These are phyloP conservation scores for Saccharomyces hybrid DNA, from an alignment of 1,139 yeast genomes.

Conservation along the genomic window DNA sequence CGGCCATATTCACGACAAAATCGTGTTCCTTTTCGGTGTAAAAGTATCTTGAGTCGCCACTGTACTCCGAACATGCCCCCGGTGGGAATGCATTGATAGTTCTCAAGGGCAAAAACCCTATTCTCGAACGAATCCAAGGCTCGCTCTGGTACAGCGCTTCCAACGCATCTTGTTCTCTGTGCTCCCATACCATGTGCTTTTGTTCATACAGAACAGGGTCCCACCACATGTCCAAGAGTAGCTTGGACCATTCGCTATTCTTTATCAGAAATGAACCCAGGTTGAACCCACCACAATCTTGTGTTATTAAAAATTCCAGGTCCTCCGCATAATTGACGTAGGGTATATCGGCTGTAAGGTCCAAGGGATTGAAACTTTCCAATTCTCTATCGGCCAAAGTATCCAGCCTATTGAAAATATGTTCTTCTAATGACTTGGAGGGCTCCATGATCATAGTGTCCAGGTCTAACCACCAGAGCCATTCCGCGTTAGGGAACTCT, in stretches of 20 bases:
- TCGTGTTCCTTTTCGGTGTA: conserved; percentile 61
- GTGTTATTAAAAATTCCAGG: conserved; percentile 75
- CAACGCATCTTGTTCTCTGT: conserved; percentile 92
- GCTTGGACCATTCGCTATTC: conserved; percentile 79
- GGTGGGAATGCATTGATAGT: conserved; percentile 89
- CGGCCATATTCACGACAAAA: conserved; percentile 93
- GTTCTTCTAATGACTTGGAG: conserved; percentile 67
- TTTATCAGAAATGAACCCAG: conserved; percentile 83
- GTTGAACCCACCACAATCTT: conserved; percentile 97
- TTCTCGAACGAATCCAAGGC: conserved; percentile 83
- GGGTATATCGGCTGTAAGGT: conserved; percentile 58
- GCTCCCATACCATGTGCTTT: conserved; percentile 97
- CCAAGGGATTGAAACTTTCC: conserved; percentile 67
- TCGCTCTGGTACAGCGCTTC: conserved; percentile 71
- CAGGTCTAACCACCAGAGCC: conserved; percentile 99
- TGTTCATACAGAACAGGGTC: conserved; percentile 96
- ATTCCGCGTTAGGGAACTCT: conserved; percentile 88
- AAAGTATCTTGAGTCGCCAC: conserved; percentile 75
- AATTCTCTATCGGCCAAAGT: conserved; percentile 66
- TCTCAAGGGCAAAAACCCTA: conserved; percentile 80
- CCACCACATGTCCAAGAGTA: conserved; percentile 91
- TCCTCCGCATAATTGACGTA: conserved; percentile 66
- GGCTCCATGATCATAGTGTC: conserved; percentile 98
- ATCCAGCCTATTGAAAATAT: conserved; percentile 61
- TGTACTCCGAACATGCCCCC: conserved; percentile 83